phyloP scores from a whole-genome alignment of 2,329 filamentous ascomycete species.

The Catunica adiposa region DNA sequence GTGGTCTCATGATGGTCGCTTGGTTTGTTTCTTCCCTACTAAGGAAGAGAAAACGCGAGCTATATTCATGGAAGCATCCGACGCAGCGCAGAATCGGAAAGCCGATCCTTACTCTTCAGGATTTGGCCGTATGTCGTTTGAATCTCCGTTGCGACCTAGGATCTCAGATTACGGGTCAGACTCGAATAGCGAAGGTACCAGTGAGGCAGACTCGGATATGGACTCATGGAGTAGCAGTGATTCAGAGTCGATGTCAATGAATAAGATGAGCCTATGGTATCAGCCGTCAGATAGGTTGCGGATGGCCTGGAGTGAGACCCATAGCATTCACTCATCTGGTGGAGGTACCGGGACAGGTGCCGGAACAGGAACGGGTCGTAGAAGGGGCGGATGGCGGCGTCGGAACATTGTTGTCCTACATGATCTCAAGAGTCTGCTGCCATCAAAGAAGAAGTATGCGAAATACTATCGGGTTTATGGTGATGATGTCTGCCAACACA shows the following conservation, averaged over 20 bases:
- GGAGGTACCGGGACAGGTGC: conserved; percentile 37
- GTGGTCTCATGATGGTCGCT: conserved; percentile 44
- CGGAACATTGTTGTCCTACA: conserved; percentile 52
- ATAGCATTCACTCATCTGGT: conserved; percentile 42
- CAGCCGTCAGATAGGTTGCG: conserved; percentile 34
- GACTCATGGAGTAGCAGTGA: conserved; percentile 33
- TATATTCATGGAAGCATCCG: conserved; percentile 16
- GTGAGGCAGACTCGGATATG: conserved; percentile 16
- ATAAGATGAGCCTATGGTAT: conserved; percentile 42
- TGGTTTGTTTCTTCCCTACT: conserved; percentile 53
- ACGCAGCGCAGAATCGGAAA: conserved; percentile 27
- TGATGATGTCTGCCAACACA: conserved; percentile 67
- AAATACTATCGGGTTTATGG: conserved; percentile 71
- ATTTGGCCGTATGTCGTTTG: conserved; percentile 38
- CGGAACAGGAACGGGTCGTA: conserved; percentile 24
- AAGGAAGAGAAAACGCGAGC: conserved; percentile 44
- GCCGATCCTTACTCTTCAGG: conserved; percentile 38
- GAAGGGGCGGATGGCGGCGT: conserved; percentile 25
- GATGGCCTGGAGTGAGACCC: conserved; percentile 40
- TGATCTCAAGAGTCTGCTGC: conserved; percentile 52
- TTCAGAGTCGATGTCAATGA: conserved; percentile 47
- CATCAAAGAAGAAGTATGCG: conserved; percentile 62
- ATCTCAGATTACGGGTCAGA: conserved; percentile 34
- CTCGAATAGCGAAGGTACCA: conserved; percentile 22
- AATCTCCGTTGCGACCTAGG: conserved; percentile 31